Evolutionary conservation across 208 protist genomes (phyloP).

Genomic region (Wallacemonas sp.): DNA sequence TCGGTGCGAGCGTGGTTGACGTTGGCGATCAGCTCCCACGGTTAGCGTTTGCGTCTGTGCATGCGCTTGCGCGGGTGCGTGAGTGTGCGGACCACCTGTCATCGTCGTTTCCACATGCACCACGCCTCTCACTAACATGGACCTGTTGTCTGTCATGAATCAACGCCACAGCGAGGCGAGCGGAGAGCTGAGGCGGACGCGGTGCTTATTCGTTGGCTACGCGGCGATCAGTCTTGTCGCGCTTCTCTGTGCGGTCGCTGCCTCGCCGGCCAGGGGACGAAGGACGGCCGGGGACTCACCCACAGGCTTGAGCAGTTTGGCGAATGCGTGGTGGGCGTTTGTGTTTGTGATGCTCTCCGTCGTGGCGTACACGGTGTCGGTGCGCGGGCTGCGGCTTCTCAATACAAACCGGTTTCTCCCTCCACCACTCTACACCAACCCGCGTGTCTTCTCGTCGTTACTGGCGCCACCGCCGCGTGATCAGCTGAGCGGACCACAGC

Average conservation of each 20-base stretch:
- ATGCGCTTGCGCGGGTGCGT: too few species aligned
- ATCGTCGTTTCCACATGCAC: too few species aligned
- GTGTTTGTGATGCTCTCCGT: constrained; percentile 16
- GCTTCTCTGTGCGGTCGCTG: background rate
- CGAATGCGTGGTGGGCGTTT: background rate
- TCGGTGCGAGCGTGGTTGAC: too few species aligned
- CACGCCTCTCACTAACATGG: too few species aligned
- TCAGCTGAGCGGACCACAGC: constrained; percentile 20
- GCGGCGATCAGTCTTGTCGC: background rate
- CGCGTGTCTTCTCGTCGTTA: constrained; percentile 7
- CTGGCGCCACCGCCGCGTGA: constrained; percentile 24
- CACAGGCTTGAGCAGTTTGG: background rate
- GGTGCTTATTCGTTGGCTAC: constrained; percentile 21
- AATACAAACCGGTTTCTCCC: constrained; percentile 34
- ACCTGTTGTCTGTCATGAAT: constrained; percentile 41
- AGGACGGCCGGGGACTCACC: background rate
- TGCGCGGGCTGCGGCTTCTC: constrained; percentile 25
- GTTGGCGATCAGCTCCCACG: too few species aligned
- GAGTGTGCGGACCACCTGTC: too few species aligned
- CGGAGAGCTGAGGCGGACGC: constrained; percentile 29
- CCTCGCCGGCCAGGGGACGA: background rate
- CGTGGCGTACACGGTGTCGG: constrained; percentile 13
- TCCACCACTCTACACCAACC: constrained; percentile 9
- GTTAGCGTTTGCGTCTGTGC: too few species aligned
- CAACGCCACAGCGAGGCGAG: constrained; percentile 31